These are phyloP conservation scores for Dovyalis caffra DNA, from an alignment of 345 rosid genomes.

Conservation along the genomic window DNA sequence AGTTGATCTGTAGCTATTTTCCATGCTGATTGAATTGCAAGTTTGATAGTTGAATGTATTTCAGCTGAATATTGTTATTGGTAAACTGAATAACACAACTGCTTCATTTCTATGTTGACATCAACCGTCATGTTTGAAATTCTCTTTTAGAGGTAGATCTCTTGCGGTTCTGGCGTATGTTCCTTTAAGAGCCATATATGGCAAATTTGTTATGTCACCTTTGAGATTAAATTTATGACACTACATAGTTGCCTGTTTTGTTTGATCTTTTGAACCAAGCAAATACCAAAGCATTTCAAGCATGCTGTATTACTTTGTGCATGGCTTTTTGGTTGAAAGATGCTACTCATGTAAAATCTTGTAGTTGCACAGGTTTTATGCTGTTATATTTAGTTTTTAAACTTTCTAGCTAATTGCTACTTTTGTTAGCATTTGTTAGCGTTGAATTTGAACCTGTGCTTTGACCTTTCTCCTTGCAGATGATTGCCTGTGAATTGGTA, in stretches of 20 bases:
- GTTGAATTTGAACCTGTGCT: background rate
- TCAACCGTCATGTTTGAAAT: no score
- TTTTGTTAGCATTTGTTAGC: background rate
- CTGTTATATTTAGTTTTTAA: no score
- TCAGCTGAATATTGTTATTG: background rate
- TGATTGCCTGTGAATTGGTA: background rate
- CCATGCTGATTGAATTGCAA: background rate
- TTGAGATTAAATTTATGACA: background rate
- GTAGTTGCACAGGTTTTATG: background rate
- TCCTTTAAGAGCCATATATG: no score
- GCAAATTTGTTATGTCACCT: background rate
- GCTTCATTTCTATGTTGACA: no score
- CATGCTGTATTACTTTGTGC: background rate
- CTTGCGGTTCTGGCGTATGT: no score
- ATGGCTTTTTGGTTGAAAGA: no score
- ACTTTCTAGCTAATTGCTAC: background rate
- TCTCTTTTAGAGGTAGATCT: no score
- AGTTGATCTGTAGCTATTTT: background rate
- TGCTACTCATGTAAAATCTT: background rate
- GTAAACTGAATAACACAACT: background rate
- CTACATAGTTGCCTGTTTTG: background rate
- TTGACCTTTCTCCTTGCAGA: background rate
- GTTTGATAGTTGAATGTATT: background rate
- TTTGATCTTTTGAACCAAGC: background rate
- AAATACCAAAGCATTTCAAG: background rate